These are phyloP conservation scores for Leucogyrophana mollusca DNA, from an alignment of 768 basidiomycete species.

Conservation along the genomic window DNA sequence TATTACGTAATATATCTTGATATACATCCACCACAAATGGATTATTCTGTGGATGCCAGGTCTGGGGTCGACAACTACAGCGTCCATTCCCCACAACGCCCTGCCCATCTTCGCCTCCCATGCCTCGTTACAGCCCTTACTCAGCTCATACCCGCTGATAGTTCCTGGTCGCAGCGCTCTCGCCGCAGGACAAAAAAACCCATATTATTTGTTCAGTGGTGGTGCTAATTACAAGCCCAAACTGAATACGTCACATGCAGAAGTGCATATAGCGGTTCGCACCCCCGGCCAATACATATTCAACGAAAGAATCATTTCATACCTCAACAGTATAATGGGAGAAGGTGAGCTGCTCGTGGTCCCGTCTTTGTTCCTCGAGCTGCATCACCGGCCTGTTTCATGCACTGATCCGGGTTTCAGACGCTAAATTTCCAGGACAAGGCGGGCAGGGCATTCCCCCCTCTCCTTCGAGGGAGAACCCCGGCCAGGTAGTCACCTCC, in stretches of 20 bases:
- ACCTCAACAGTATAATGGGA: slow-evolving; percentile 22
- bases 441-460: slow-evolving; percentile 37
- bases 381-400: background rate
- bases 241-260: too few species aligned
- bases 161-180: too few species aligned
- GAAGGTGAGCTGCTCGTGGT: slow-evolving; percentile 23
- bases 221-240: background rate
- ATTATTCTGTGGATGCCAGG: slow-evolving; percentile 1
- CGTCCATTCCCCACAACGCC: too few species aligned
- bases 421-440: slow-evolving; percentile 43
- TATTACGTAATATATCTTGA: background rate
- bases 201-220: background rate
- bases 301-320: too few species aligned
- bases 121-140: too few species aligned
- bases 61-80: too few species aligned
- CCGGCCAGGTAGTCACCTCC: slow-evolving; percentile 35
- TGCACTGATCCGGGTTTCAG: slow-evolving; percentile 13
- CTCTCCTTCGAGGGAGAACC: slow-evolving; percentile 45
- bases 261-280: too few species aligned
- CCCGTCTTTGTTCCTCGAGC: background rate
- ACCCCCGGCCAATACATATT: too few species aligned
- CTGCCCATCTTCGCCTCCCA: too few species aligned
- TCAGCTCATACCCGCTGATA: too few species aligned
- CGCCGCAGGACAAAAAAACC: background rate
- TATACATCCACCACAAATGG: too few species aligned